These are phyloP conservation scores for Corynespora cassiicola DNA, from an alignment of 2,329 filamentous ascomycete genomes.

Conservation along the genomic window DNA sequence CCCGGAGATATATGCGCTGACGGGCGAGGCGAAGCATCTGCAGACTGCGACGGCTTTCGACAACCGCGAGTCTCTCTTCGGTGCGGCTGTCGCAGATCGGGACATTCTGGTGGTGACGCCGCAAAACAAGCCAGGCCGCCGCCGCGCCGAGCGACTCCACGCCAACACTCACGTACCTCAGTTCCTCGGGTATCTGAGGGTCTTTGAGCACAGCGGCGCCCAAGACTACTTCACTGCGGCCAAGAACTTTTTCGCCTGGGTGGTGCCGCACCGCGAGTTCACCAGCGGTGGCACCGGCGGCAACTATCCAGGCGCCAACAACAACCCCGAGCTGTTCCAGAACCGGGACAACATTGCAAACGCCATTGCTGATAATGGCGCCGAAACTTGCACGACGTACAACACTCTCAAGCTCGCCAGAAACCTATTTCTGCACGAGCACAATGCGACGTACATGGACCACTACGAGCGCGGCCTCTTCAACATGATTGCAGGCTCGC, in stretches of 20 bases:
- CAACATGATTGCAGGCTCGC: conserved; percentile 21
- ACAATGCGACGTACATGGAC: conserved; percentile 20
- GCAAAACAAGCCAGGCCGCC: conserved; percentile 12
- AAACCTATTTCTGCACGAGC: conserved; percentile 17
- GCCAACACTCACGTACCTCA: conserved; percentile 20
- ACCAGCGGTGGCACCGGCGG: conserved; percentile 17
- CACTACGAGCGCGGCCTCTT: conserved; percentile 20
- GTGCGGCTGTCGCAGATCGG: conserved; percentile 12
- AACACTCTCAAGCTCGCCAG: conserved; percentile 19
- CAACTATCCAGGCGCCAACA: conserved; percentile 63
- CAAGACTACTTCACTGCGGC: conserved; percentile 18
- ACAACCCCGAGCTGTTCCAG: conserved; percentile 66
- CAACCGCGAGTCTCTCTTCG: conserved; percentile 20
- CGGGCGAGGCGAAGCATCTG: conserved; percentile 12
- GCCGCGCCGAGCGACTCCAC: conserved; percentile 14
- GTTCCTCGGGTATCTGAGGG: conserved; percentile 18
- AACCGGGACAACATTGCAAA: conserved; percentile 88
- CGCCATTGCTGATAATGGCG: conserved; percentile 66
- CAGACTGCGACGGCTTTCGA: conserved; percentile 17
- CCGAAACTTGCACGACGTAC: conserved; percentile 22
- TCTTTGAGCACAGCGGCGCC: conserved; percentile 16
- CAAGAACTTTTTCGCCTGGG: conserved; percentile 18
- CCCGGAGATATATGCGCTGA: conserved; percentile 16
- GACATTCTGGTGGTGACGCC: conserved; percentile 18
- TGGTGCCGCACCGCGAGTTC: conserved; percentile 19